A percentile compares a stretch with the other conserved stretches of the same genome.
Conservation (phyloP, 352 stramenopile genomes). For the Phytophthora brassicae region DNA sequence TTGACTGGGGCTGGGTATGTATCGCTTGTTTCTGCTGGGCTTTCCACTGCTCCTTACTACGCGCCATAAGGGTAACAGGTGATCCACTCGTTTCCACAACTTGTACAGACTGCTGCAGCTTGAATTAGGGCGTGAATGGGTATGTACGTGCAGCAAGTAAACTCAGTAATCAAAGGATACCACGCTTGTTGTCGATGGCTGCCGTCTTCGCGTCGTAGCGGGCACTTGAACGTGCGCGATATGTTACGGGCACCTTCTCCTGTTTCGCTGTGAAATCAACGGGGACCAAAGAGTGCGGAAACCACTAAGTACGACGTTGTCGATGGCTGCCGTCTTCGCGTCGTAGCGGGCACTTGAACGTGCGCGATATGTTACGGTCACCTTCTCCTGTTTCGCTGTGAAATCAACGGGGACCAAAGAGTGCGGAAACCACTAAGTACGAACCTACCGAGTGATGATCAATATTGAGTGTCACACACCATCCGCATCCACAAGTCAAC, state of each 20-base stretch:
- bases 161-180: neutral
- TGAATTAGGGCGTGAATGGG: neutral
- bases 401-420: slow-evolving; percentile 12
- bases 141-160: slow-evolving; percentile 17
- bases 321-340: slow-evolving; percentile 1
- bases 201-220: slow-evolving; percentile 3
- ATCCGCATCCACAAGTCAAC: slow-evolving; percentile 15
- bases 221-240: neutral
- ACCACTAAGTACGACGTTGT: slow-evolving; percentile 24
- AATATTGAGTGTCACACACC: slow-evolving; percentile 21
- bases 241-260: neutral
- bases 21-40: slow-evolving; percentile 28
- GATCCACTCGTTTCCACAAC: slow-evolving; percentile 4
- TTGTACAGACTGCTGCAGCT: neutral
- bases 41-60: slow-evolving; percentile 45
- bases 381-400: slow-evolving; percentile 12
- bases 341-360: slow-evolving; percentile 1
- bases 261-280: slow-evolving; percentile 20
- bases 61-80: slow-evolving; percentile 22
- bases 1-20: slow-evolving; percentile 15
- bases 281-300: neutral
- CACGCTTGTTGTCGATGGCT: neutral
- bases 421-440: slow-evolving; percentile 14
- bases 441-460: slow-evolving; percentile 15
- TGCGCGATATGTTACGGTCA: neutral